Conservation (phyloP, 148 eudicot species). For the Vaccinium corymbosum region DNA sequence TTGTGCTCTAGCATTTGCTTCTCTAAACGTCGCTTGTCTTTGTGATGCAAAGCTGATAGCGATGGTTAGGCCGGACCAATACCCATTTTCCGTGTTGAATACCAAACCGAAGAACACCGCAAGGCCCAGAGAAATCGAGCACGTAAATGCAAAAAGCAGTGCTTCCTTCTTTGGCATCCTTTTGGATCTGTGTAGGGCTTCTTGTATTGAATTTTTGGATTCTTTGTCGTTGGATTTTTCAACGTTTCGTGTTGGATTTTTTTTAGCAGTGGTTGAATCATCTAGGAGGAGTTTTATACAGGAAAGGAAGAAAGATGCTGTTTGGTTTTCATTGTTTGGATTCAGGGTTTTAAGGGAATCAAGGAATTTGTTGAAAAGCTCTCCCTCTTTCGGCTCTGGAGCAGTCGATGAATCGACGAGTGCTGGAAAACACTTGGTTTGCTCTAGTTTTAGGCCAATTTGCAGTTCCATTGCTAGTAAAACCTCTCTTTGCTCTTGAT, state of each 20-base stretch:
- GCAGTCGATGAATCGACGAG: conserved; percentile 23
- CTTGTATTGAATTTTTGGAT: neutral
- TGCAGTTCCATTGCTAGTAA: conserved; percentile 16
- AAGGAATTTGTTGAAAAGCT: conserved; percentile 17
- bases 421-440: conserved; percentile 24
- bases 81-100: conserved; percentile 44
- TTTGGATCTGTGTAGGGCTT: neutral
- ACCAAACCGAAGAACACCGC: conserved; percentile 45
- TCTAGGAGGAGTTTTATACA: conserved; percentile 29
- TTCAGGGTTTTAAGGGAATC: conserved; percentile 9
- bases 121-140: conserved; percentile 45
- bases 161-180: conserved; percentile 17
- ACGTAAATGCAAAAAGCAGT: conserved; percentile 45
- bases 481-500: conserved; percentile 23
- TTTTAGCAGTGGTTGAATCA: conserved; percentile 6
- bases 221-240: neutral
- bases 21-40: conserved; percentile 39
- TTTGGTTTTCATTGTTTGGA: conserved; percentile 19
- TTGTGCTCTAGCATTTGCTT: conserved; percentile 46
- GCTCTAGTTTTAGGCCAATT: conserved; percentile 26
- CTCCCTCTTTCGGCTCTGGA: conserved; percentile 18
- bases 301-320: conserved; percentile 33
- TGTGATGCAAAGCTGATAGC: conserved; percentile 45
- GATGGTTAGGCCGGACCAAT: conserved; percentile 59
- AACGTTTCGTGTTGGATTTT: neutral